A percentile compares a stretch with the other conserved stretches of the same genome.
phyloP scores from a whole-genome alignment of 23 red algal genomes.

The Chondrus crispus region DNA sequence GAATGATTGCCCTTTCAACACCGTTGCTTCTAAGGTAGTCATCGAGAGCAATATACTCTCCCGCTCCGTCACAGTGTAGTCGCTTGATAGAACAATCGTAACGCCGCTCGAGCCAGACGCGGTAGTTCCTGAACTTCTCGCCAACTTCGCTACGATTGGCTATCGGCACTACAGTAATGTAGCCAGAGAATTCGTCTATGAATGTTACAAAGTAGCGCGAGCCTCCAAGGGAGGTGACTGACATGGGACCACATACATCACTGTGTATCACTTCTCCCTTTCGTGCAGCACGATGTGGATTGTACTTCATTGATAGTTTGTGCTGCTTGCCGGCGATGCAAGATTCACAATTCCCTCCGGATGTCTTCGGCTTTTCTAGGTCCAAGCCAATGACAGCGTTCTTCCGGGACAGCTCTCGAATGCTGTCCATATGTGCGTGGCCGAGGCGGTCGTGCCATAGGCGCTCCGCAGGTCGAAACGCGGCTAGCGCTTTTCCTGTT shows the following conservation, averaged over 20 bases:
- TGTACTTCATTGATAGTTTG: not conserved
- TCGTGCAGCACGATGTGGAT: too few species aligned
- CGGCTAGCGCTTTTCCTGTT: too few species aligned
- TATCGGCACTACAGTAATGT: not conserved
- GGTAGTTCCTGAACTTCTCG: not conserved
- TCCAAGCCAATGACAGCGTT: not conserved
- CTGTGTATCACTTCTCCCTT: not conserved
- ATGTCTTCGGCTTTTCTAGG: not conserved
- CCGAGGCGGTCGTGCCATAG: not conserved
- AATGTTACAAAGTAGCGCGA: not conserved
- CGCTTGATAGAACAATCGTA: not conserved
- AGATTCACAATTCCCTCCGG: not conserved
- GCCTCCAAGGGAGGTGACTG: not conserved
- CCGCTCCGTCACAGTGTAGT: not conserved
- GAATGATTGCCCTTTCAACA: not conserved
- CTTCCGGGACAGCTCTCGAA: too few species aligned
- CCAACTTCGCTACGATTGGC: not conserved
- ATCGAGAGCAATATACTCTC: not conserved
- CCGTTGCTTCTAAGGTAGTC: not conserved
- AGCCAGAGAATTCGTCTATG: not conserved
- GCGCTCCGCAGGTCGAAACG: too few species aligned
- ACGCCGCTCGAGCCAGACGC: not conserved
- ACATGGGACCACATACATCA: not conserved
- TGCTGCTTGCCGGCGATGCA: not conserved
- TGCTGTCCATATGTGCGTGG: too few species aligned